A percentile compares a stretch with the other conserved stretches of the same genome.
Conservation (phyloP, 2,329 filamentous ascomycete genomes). For the Helotiales sp. region DNA sequence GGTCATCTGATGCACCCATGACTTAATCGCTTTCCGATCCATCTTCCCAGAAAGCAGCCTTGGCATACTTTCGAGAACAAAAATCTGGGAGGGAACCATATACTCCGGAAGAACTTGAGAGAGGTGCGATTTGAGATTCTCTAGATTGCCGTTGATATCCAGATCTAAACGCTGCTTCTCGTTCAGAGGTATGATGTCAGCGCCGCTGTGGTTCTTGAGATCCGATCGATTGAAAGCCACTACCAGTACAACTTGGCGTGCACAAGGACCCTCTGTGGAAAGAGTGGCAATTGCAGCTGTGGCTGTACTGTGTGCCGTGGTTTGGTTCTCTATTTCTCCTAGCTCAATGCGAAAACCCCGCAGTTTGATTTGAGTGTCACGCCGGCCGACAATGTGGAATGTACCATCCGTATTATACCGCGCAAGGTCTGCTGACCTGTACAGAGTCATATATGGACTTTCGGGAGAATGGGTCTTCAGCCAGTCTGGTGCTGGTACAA, state of each 20-base stretch:
- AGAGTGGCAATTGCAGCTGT: background rate
- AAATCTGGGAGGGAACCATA: background rate
- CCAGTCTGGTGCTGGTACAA: conserved; percentile 5
- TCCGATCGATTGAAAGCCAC: no score
- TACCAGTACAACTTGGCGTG: background rate
- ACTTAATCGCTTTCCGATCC: background rate
- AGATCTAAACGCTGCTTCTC: background rate
- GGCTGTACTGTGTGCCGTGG: background rate
- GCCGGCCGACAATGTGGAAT: background rate
- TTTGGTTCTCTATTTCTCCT: background rate
- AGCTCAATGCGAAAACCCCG: background rate
- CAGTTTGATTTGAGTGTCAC: background rate
- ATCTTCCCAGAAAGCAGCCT: background rate
- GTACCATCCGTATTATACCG: background rate
- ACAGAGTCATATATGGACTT: background rate
- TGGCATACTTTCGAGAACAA: background rate
- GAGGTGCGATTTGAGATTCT: background rate
- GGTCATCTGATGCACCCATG: no score
- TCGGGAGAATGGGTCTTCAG: background rate
- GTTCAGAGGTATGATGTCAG: background rate
- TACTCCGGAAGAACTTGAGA: background rate
- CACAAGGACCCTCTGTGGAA: background rate
- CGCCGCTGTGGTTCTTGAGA: no score
- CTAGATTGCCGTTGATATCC: background rate
- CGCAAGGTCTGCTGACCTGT: background rate